Percentiles rank a stretch among this genome's conserved stretches.
phyloP scores from a whole-genome alignment of 169 alveolate genomes.

The Pseudocohnilembus persalinus region DNA sequence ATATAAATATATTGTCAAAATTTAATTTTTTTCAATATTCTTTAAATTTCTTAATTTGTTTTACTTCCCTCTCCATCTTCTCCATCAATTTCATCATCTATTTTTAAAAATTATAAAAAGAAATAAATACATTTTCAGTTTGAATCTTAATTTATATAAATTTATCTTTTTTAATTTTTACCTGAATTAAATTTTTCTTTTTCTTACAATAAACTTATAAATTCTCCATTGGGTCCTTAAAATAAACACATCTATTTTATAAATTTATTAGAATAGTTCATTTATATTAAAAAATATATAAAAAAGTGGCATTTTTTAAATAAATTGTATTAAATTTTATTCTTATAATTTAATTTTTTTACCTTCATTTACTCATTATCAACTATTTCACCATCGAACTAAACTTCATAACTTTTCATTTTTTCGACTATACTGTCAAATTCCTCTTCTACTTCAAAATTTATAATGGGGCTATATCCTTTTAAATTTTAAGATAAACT shows the following conservation, averaged over 20 bases:
- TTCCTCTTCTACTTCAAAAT: constrained; percentile 29
- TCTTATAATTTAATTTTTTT: neutral
- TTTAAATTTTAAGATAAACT: constrained; percentile 15
- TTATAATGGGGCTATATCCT: constrained; percentile 24
- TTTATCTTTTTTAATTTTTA: neutral
- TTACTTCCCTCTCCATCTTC: constrained; percentile 1
- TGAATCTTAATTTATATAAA: neutral
- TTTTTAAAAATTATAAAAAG: neutral
- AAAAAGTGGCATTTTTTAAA: neutral
- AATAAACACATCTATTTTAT: constrained; percentile 14
- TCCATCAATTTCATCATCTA: constrained; percentile 9
- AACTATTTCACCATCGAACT: constrained; percentile 18
- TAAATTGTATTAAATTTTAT: neutral
- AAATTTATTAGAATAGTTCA: neutral
- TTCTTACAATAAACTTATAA: constrained; percentile 6
- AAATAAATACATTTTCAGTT: neutral
- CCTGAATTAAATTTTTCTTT: constrained; percentile 22
- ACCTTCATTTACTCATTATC: constrained; percentile 14
- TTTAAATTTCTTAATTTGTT: constrained; percentile 18
- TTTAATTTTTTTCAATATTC: constrained; percentile 15
- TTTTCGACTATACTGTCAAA: constrained; percentile 17
- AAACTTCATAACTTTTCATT: constrained; percentile 17
- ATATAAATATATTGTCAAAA: constrained; percentile 5
- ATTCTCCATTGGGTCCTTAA: constrained; percentile 20
- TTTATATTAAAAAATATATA: neutral